These are phyloP conservation scores for Fagus crenata DNA, from an alignment of 306 rosid species.

Conservation along the genomic window DNA sequence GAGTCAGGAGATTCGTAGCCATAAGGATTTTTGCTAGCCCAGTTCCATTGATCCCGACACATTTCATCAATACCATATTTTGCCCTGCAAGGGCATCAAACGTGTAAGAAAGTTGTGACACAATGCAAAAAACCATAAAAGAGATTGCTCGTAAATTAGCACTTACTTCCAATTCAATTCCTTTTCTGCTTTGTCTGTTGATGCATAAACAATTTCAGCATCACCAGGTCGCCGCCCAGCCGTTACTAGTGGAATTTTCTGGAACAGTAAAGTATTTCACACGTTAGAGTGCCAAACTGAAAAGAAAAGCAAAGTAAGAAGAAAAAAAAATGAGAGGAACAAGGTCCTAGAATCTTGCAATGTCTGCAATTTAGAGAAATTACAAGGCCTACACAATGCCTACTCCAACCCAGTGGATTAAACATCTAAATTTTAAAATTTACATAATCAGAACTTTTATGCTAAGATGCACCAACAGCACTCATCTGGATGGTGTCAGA, in stretches of 20 bases:
- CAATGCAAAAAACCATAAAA: neutral
- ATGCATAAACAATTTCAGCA: constrained; percentile 86
- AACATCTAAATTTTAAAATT: neutral
- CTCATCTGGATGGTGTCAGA: neutral
- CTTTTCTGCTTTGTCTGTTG: constrained; percentile 80
- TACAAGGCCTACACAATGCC: neutral
- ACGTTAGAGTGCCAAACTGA: neutral
- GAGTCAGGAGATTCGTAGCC: constrained; percentile 67
- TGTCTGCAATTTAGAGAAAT: neutral
- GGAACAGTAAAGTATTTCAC: constrained; percentile 22
- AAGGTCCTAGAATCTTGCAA: neutral
- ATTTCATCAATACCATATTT: constrained; percentile 82
- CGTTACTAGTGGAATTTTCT: constrained; percentile 82
- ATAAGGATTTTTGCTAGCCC: constrained; percentile 96
- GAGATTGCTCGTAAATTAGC: neutral
- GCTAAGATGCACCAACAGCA: neutral
- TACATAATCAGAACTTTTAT: neutral
- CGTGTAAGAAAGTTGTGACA: constrained; percentile 8
- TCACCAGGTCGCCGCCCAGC: constrained; percentile 93
- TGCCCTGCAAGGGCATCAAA: constrained; percentile 56
- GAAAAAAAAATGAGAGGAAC: neutral
- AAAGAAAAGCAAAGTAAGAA: neutral
- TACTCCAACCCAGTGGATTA: neutral
- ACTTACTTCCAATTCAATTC: constrained; percentile 96
- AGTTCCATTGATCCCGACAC: constrained; percentile 99